A percentile compares a stretch with the other conserved stretches of the same genome.
Conservation (phyloP, 176 grass and related monocot genomes). For the Carex myosuroides region DNA sequence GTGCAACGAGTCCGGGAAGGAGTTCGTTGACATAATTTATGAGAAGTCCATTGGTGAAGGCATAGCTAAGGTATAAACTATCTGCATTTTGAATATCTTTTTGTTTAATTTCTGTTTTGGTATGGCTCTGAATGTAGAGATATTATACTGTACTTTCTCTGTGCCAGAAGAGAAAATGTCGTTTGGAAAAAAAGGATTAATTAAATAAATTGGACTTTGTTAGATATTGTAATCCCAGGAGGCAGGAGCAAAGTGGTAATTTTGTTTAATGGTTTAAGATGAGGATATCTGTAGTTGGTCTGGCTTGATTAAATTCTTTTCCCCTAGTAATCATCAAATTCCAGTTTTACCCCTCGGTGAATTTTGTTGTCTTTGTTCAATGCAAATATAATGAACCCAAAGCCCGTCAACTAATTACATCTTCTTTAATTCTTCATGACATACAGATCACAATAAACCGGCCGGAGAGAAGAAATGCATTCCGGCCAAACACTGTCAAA, state of each 20-base stretch:
- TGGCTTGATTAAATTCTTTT: not conserved
- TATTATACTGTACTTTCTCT: not conserved
- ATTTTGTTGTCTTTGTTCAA: not conserved
- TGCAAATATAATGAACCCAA: not conserved
- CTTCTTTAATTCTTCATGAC: not conserved
- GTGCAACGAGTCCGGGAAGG: slow-evolving; percentile 60
- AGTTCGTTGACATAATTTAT: slow-evolving; percentile 71
- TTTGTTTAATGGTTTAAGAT: not conserved
- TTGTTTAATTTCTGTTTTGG: not conserved
- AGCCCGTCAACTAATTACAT: not conserved
- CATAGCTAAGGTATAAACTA: slow-evolving; percentile 66
- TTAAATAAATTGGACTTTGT: not conserved
- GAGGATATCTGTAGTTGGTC: not conserved
- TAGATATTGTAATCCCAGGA: not conserved
- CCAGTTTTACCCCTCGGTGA: not conserved
- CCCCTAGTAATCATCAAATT: not conserved
- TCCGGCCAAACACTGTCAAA: slow-evolving; percentile 85
- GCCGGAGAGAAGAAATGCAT: slow-evolving; percentile 81
- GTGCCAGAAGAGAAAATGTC: not conserved
- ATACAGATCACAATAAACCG: slow-evolving; percentile 89
- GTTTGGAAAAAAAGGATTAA: not conserved
- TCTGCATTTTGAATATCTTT: not conserved
- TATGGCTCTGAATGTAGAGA: not conserved
- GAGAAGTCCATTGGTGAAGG: slow-evolving; percentile 79
- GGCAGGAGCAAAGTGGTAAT: not conserved